Base-by-base conservation (phyloP, 2,329 filamentous ascomycete species). In the Stromatinia cepivora region DNA sequence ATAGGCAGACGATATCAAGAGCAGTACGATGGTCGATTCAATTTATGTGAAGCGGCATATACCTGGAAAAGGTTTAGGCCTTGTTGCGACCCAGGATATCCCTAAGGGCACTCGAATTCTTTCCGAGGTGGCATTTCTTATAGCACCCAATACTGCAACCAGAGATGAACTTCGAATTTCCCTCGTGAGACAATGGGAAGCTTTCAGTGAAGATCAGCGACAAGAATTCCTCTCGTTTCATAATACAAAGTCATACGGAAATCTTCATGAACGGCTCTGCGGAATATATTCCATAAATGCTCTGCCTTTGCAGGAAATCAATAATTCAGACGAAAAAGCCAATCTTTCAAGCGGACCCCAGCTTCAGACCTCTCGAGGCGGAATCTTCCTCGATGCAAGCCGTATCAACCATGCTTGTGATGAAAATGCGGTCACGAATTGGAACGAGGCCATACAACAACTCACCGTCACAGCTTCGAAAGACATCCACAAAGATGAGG, bases 51-150 rank as follows among this genome's bases (percentile, higher is more conserved):
- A 75, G 31, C 63, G 74, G 42, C 68, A 72, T 48, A 68, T 79
- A 2, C 73, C 74, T 22, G 79, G 77, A 25, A 81, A 79, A 75
- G 81, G 82, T 2, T 79, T 78, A 77, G 80, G 81, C 10, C 75
- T 84, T 9, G 70, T 83, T 61, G 81, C 81, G 13, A 76, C 53
- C 9, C 62, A 70, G 31, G 71, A 78, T 59, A 81, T 83, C 69
- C 67, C 75, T 4, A 79, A 74, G 69, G 81, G 81, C 56, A 81
- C 79, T 11, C 75, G 79, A 36, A 80, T 83, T 66, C 71, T 83
- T 42, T 78, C 73, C 25, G 81, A 83, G 74, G 69, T 74, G 7
- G 78, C 81, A 3, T 73, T 82, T 53, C 74, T 83, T 71, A 80
- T 75, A 46, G 65, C 75, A 64, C 54, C 15, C 39, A n/a, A 28